Conservation (phyloP, 2,329 filamentous ascomycete genomes). For the Cryphonectria naterciae region DNA sequence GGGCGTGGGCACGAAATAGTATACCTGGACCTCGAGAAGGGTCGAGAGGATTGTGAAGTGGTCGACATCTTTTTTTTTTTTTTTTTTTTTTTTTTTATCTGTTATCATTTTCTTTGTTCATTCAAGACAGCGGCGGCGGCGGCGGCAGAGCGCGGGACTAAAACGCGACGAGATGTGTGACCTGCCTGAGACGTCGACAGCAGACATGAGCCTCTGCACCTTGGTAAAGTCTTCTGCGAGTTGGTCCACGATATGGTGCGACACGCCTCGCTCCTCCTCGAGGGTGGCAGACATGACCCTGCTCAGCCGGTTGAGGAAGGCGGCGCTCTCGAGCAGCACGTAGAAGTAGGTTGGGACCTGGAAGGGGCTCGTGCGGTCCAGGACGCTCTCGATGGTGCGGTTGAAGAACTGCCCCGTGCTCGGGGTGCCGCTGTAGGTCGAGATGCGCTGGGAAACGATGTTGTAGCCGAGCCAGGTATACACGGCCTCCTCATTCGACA, state of each 20-base stretch:
- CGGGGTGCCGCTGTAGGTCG: constrained; percentile 50
- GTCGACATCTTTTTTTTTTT: constrained; percentile 45
- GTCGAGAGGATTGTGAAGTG: constrained; percentile 54
- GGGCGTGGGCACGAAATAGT: constrained; percentile 54
- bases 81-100: too few species aligned
- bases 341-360: constrained; percentile 50
- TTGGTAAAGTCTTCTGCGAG: constrained; percentile 58
- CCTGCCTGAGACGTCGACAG: constrained; percentile 49
- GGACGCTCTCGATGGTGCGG: constrained; percentile 51
- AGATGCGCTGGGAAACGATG: constrained; percentile 51
- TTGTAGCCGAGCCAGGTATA: constrained; percentile 59
- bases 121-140: too few species aligned
- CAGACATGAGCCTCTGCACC: constrained; percentile 50
- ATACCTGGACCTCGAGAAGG: constrained; percentile 57
- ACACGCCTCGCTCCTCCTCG: constrained; percentile 50
- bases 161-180: not conserved
- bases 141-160: too few species aligned
- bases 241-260: constrained; percentile 50
- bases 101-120: not conserved
- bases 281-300: constrained; percentile 52
- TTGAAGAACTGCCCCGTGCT: constrained; percentile 52
- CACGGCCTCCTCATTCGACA: constrained; percentile 56
- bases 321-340: constrained; percentile 53
- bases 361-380: constrained; percentile 45
- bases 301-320: constrained; percentile 54